A percentile compares a stretch with the other conserved stretches of the same genome.
These are phyloP conservation scores for Arctium lappa DNA, from an alignment of 129 eudicot species.

Conservation along the genomic window DNA sequence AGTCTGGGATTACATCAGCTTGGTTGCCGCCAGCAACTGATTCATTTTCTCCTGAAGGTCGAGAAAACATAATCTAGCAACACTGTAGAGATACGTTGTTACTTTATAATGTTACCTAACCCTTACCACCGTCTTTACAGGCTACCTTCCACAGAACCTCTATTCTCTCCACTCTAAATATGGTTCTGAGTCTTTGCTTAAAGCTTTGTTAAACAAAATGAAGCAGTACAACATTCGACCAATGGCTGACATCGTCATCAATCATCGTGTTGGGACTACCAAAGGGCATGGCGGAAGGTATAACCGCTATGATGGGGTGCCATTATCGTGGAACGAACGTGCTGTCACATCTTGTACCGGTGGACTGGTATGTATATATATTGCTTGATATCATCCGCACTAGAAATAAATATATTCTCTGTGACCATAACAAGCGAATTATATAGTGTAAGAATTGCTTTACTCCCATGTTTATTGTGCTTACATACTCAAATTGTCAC, in stretches of 20 bases:
- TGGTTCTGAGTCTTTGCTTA: constrained; percentile 73
- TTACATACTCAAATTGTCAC: background rate
- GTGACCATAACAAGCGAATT: background rate
- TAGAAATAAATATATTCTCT: background rate
- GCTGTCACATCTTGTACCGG: constrained; percentile 95
- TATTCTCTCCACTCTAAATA: constrained; percentile 79
- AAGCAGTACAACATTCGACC: constrained; percentile 68
- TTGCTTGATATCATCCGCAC: background rate
- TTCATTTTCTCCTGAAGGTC: constrained; percentile 84
- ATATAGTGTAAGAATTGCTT: background rate
- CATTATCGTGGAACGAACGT: constrained; percentile 81
- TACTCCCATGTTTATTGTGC: background rate
- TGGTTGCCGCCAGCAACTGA: constrained; percentile 90
- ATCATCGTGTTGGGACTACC: constrained; percentile 89
- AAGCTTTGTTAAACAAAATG: constrained; percentile 69
- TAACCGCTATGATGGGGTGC: constrained; percentile 92
- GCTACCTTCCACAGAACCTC: constrained; percentile 91
- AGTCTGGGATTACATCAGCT: constrained; percentile 87
- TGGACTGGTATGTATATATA: constrained; percentile 73
- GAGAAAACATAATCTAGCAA: background rate
- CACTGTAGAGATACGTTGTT: background rate
- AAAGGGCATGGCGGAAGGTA: constrained; percentile 78
- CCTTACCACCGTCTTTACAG: constrained; percentile 29
- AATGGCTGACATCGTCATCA: constrained; percentile 94
- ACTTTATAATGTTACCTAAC: background rate